These are phyloP conservation scores for Fistulina hepatica DNA, from an alignment of 1,284 basidiomycete species.

Conservation along the genomic window DNA sequence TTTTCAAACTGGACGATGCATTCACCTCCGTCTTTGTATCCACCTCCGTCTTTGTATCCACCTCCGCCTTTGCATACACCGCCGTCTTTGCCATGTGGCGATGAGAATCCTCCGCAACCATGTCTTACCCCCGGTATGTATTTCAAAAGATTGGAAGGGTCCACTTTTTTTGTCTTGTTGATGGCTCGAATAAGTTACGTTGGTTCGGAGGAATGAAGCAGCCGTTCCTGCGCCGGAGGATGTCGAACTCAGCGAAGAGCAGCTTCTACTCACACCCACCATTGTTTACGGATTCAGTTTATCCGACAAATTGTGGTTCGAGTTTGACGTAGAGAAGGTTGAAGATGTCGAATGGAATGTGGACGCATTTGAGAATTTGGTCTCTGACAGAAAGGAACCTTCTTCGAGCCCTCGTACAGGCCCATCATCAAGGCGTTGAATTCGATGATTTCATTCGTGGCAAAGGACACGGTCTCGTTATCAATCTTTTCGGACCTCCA, in stretches of 20 bases:
- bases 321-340: slow-evolving; percentile 43
- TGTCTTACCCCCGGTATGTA: background rate
- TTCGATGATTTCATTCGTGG: slow-evolving; percentile 55
- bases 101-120: background rate
- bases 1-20: slow-evolving; percentile 1
- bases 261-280: slow-evolving; percentile 44
- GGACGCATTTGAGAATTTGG: slow-evolving; percentile 46
- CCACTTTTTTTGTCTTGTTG: background rate
- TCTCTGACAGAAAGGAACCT: slow-evolving; percentile 41
- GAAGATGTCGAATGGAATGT: slow-evolving; percentile 42
- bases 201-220: slow-evolving; percentile 16
- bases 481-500: slow-evolving; percentile 51
- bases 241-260: slow-evolving; percentile 35
- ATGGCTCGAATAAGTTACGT: slow-evolving; percentile 12
- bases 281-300: slow-evolving; percentile 50
- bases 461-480: slow-evolving; percentile 49
- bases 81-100: slow-evolving; percentile 8
- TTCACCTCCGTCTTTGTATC: slow-evolving; percentile 15
- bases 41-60: slow-evolving; percentile 16
- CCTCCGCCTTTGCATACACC: slow-evolving; percentile 16
- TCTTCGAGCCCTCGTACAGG: slow-evolving; percentile 45
- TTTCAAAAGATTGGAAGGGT: background rate
- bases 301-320: slow-evolving; percentile 49
- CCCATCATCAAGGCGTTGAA: slow-evolving; percentile 29
- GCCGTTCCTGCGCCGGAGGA: slow-evolving; percentile 19